phyloP scores from a whole-genome alignment of 129 eudicot species.

The Deinandra increscens region DNA sequence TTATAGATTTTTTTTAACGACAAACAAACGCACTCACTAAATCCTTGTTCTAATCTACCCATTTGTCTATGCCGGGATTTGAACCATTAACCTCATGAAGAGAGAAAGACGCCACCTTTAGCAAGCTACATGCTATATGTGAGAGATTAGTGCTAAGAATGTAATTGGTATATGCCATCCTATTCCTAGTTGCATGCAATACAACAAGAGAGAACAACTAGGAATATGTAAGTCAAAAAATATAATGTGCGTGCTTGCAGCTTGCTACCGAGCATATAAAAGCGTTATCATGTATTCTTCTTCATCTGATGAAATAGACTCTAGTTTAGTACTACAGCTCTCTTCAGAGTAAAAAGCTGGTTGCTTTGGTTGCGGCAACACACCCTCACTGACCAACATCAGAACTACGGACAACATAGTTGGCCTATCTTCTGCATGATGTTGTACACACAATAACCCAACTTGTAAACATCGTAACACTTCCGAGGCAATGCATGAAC shows the following conservation, averaged over 20 bases:
- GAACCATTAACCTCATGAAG: too few species aligned
- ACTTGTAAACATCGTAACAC: slow-evolving; percentile 13
- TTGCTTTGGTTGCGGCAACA: slow-evolving; percentile 17
- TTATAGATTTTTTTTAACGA: too few species aligned
- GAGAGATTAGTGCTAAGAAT: background rate
- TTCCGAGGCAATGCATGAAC: slow-evolving; percentile 8
- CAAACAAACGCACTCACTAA: too few species aligned
- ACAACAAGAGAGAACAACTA: background rate
- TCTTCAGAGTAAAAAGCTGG: slow-evolving; percentile 11
- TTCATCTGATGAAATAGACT: background rate
- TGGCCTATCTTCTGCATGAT: slow-evolving; percentile 19
- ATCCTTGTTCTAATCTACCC: too few species aligned
- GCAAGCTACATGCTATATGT: background rate
- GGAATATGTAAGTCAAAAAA: background rate
- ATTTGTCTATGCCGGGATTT: too few species aligned
- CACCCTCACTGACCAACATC: slow-evolving; percentile 12
- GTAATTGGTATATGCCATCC: background rate
- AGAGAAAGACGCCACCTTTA: too few species aligned
- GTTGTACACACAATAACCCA: slow-evolving; percentile 21
- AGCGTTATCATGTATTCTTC: slow-evolving; percentile 16
- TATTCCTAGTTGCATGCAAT: too few species aligned
- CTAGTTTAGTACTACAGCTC: background rate
- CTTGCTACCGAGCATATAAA: background rate
- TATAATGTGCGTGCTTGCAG: background rate
- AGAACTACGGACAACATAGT: slow-evolving; percentile 20